Percentiles rank a stretch among this genome's conserved stretches.
phyloP scores from a whole-genome alignment of 495 filamentous ascomycete genomes.

The Trichocladium antarcticum region DNA sequence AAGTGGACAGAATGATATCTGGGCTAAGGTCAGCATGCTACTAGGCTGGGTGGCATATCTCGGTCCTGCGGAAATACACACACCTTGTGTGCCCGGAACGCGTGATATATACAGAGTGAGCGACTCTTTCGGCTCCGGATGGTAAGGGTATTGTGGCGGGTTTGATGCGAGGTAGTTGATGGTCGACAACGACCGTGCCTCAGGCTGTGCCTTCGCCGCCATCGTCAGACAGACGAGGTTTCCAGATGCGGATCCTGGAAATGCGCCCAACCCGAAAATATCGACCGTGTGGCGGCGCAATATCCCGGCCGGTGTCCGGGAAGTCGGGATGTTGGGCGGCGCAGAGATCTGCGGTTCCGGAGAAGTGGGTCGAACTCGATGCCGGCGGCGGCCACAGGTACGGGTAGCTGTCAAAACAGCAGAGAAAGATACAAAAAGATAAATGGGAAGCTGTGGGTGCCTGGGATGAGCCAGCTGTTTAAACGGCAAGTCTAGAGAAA shows the following conservation, averaged over 20 bases:
- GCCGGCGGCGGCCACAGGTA: too few species aligned
- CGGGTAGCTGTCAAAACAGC: too few species aligned
- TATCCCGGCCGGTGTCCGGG: not conserved
- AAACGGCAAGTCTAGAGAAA: not conserved
- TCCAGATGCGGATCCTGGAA: not conserved
- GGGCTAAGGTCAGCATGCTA: conserved; percentile 8
- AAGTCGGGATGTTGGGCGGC: not conserved
- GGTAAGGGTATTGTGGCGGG: conserved; percentile 67
- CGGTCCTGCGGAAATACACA: conserved; percentile 8
- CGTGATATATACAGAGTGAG: conserved; percentile 81
- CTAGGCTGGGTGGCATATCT: not conserved
- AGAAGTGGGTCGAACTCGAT: not conserved
- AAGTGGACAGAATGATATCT: conserved; percentile 91
- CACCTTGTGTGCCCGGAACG: conserved; percentile 84
- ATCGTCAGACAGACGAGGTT: conserved; percentile 3
- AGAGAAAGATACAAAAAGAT: too few species aligned
- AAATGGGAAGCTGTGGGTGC: too few species aligned
- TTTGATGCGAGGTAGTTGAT: conserved; percentile 74
- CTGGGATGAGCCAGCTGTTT: too few species aligned
- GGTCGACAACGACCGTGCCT: conserved; percentile 72
- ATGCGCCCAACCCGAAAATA: not conserved
- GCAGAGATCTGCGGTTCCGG: not conserved
- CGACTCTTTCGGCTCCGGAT: conserved; percentile 56
- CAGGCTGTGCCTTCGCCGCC: conserved; percentile 38
- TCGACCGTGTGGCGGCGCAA: too few species aligned